Evolutionary conservation across 1,284 basidiomycete species (phyloP).

Genomic region (Apiotrichum veenhuisii): DNA sequence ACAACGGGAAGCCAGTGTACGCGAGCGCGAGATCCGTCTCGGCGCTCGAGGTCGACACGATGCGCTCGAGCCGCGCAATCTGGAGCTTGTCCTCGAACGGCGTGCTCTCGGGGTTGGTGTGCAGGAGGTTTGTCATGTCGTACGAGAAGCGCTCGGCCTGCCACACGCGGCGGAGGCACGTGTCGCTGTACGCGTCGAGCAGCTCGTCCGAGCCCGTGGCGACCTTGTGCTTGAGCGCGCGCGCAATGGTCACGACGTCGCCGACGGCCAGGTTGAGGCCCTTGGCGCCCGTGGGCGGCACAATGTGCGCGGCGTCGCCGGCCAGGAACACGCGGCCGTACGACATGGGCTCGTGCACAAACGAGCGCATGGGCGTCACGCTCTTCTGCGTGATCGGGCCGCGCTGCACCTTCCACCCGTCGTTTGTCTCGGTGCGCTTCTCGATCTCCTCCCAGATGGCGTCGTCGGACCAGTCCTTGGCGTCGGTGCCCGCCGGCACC

Average conservation of each 20-base stretch:
- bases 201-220: constrained; percentile 13
- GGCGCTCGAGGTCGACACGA: constrained; percentile 9
- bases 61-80: constrained; percentile 17
- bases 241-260: constrained; percentile 22
- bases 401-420: constrained; percentile 20
- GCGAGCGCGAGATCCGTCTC: constrained; percentile 17
- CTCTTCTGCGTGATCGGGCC: constrained; percentile 20
- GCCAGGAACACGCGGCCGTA: constrained; percentile 22
- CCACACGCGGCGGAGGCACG: constrained; percentile 19
- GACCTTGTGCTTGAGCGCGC: constrained; percentile 20
- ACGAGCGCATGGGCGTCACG: constrained; percentile 21
- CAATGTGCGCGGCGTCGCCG: constrained; percentile 23
- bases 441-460: constrained; percentile 21
- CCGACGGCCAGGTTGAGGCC: constrained; percentile 21
- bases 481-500: constrained; percentile 18
- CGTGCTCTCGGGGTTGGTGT: constrained; percentile 14
- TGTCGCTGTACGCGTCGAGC: constrained; percentile 17
- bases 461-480: constrained; percentile 20
- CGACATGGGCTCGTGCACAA: constrained; percentile 23
- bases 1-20: constrained; percentile 23
- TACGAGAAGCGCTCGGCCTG: constrained; percentile 24
- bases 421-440: constrained; percentile 13
- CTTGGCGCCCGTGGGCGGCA: constrained; percentile 22
- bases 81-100: constrained; percentile 20
- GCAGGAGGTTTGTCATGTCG: constrained; percentile 25